A percentile compares a stretch with the other conserved stretches of the same genome.
phyloP scores from a whole-genome alignment of 495 filamentous ascomycete species.

The Penicillium chermesinum region DNA sequence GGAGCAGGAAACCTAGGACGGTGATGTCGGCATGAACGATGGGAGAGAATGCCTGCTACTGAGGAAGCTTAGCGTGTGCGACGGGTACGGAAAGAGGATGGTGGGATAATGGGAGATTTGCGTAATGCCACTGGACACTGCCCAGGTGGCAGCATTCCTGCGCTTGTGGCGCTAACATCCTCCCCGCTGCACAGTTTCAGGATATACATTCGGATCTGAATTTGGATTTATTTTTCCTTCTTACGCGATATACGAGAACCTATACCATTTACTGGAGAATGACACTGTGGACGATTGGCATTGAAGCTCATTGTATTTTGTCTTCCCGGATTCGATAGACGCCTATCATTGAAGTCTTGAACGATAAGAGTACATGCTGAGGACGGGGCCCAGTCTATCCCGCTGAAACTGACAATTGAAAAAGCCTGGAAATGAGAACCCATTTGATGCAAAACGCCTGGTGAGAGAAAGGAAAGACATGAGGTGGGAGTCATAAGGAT shows the following conservation, averaged over 20 bases:
- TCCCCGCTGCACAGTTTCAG: constrained; percentile 16
- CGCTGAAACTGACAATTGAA: neutral
- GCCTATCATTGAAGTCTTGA: neutral
- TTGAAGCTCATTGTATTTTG: neutral
- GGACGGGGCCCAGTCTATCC: neutral
- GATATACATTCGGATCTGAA: constrained; percentile 9
- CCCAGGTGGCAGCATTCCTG: constrained; percentile 7
- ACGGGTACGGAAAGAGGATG: neutral
- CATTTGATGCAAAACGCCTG: constrained; percentile 11
- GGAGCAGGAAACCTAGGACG: constrained; percentile 10
- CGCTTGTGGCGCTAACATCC: constrained; percentile 16
- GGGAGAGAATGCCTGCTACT: neutral
- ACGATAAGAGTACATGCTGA: neutral
- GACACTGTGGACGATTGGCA: neutral
- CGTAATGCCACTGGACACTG: neutral
- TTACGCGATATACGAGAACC: neutral
- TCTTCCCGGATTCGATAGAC: too few relatives aligned
- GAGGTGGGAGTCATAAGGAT: constrained; percentile 22
- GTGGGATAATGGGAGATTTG: too few relatives aligned
- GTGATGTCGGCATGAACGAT: constrained; percentile 3
- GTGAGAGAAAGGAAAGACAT: constrained; percentile 19
- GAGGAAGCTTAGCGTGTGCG: neutral
- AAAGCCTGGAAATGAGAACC: neutral
- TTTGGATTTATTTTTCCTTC: too few relatives aligned
- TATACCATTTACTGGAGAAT: neutral